phyloP scores from a whole-genome alignment of 2,329 filamentous ascomycete genomes.

The Alternaria alternata region DNA sequence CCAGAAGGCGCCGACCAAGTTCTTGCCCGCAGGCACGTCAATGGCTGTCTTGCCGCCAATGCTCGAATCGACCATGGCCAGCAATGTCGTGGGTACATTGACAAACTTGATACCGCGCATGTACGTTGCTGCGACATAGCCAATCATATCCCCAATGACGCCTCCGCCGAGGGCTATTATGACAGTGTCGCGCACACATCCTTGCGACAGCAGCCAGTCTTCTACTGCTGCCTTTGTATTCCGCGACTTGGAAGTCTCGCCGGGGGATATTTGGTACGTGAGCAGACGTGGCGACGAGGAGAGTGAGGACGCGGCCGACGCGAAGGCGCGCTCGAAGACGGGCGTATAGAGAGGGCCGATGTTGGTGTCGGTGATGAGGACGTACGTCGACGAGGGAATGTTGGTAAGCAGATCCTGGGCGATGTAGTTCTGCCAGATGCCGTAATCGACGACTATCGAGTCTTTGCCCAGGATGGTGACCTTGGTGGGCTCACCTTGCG shows the following conservation, averaged over 20 bases:
- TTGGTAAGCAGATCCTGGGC: conserved; percentile 80
- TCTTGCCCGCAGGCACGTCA: conserved; percentile 95
- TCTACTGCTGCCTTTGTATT: conserved; percentile 95
- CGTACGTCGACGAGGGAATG: conserved; percentile 86
- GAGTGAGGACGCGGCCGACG: conserved; percentile 56
- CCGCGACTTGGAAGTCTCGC: conserved; percentile 91
- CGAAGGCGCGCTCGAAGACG: conserved; percentile 74
- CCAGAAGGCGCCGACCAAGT: conserved; percentile 95
- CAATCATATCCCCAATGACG: conserved; percentile 97
- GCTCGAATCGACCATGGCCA: conserved; percentile 98
- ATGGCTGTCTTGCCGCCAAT: conserved; percentile 99
- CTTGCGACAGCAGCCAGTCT: conserved; percentile 92
- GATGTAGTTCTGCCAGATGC: conserved; percentile 85
- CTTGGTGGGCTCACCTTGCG: conserved; percentile 58
- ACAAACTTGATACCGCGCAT: conserved; percentile 97
- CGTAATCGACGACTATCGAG: conserved; percentile 90
- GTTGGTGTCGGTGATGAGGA: conserved; percentile 96
- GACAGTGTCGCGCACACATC: conserved; percentile 94
- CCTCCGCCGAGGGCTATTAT: conserved; percentile 94
- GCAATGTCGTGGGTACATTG: conserved; percentile 91
- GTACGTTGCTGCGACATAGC: conserved; percentile 96
- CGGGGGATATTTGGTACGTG: conserved; percentile 88
- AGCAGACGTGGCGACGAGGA: conserved; percentile 71
- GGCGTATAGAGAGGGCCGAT: conserved; percentile 81
- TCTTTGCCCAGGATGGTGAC: conserved; percentile 89